Conservation (phyloP, 441 rosid genomes). For the Arabidopsis lyrata region DNA sequence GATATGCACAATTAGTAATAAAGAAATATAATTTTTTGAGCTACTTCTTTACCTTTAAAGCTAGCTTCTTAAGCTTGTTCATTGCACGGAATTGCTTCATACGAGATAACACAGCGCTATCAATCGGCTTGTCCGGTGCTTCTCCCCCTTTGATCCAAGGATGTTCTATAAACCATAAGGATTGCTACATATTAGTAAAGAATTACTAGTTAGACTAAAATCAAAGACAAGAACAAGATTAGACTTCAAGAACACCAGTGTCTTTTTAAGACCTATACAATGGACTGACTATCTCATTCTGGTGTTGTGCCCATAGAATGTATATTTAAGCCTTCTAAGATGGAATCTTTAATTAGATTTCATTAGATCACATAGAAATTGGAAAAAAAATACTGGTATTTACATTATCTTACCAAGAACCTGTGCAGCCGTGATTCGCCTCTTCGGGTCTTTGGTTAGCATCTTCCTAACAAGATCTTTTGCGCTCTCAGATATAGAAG, state of each 20-base stretch:
- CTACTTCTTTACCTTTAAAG: constrained; percentile 64
- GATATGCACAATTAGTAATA: background rate
- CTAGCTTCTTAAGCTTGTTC: constrained; percentile 95
- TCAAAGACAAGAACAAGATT: background rate
- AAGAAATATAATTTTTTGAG: background rate
- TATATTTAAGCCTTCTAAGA: background rate
- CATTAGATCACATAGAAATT: background rate
- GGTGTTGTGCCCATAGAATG: constrained; percentile 6
- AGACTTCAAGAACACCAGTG: background rate
- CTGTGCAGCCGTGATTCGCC: constrained; percentile 78
- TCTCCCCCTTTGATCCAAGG: constrained; percentile 90
- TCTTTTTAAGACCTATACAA: background rate
- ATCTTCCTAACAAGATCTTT: constrained; percentile 89
- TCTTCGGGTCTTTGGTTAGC: constrained; percentile 78
- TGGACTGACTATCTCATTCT: background rate
- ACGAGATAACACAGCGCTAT: constrained; percentile 86
- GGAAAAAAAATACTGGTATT: background rate
- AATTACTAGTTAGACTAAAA: constrained; percentile 37
- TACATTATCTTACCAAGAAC: constrained; percentile 72
- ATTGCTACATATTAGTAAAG: constrained; percentile 37
- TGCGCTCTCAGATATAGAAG: constrained; percentile 82
- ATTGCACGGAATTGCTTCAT: constrained; percentile 98
- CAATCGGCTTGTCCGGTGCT: constrained; percentile 90
- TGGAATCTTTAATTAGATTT: background rate
- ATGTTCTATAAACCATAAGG: constrained; percentile 65